phyloP scores from a whole-genome alignment of 805 yeast genomes.

The Kluyveromyces lactis region DNA sequence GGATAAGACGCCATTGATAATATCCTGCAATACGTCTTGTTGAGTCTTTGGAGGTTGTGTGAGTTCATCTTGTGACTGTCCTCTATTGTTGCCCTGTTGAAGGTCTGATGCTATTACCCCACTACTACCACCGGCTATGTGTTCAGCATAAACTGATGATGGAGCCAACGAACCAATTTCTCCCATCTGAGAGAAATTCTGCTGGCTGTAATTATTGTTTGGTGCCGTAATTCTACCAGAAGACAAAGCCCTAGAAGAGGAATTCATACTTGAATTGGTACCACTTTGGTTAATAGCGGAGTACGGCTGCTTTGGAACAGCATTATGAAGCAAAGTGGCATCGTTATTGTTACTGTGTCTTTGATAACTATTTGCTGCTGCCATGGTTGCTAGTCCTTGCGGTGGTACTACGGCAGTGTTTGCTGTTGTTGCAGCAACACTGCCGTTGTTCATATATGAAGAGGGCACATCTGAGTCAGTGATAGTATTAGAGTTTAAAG shows the following conservation, averaged over 20 bases:
- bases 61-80: no score
- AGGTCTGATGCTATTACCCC: background rate
- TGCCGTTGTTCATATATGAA: background rate
- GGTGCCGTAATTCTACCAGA: slow-evolving; percentile 1
- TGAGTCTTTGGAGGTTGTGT: slow-evolving; percentile 2
- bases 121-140: background rate
- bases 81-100: no score
- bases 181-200: no score
- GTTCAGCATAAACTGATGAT: background rate
- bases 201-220: no score
- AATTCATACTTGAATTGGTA: background rate
- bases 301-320: slow-evolving; percentile 1
- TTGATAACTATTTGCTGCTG: no score
- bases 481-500: slow-evolving; percentile 7
- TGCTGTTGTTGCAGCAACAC: no score
- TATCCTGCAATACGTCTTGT: slow-evolving; percentile 19
- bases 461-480: slow-evolving; percentile 1
- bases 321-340: background rate
- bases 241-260: background rate
- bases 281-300: slow-evolving; percentile 1
- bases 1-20: slow-evolving; percentile 15
- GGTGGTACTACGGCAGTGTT: no score
- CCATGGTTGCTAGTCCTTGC: no score
- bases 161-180: background rate
- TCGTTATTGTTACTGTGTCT: background rate